phyloP scores from a whole-genome alignment of 2,329 filamentous ascomycete genomes.

The Claviceps capensis region DNA sequence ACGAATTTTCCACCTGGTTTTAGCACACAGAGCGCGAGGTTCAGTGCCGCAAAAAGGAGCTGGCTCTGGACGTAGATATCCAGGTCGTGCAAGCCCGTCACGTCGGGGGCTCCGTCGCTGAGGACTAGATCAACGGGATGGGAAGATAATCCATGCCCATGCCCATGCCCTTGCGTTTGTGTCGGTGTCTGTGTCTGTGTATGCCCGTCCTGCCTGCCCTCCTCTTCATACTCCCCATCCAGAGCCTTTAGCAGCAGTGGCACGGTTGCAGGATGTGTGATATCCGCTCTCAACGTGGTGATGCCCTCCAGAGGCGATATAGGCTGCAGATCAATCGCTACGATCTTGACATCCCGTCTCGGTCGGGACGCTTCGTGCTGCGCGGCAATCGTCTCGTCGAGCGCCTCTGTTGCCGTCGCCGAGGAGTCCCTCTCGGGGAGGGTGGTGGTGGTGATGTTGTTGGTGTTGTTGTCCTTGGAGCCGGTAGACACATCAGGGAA shows the following conservation, averaged over 20 bases:
- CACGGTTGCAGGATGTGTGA: slow-evolving; percentile 91
- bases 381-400: background rate
- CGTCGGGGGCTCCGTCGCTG: slow-evolving; percentile 89
- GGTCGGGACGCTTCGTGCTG: slow-evolving; percentile 19
- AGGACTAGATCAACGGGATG: slow-evolving; percentile 86
- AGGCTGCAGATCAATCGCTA: slow-evolving; percentile 88
- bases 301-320: slow-evolving; percentile 92
- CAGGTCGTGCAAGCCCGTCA: slow-evolving; percentile 90
- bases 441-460: too few species aligned
- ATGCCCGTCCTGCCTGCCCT: slow-evolving; percentile 12
- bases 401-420: background rate
- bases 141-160: slow-evolving; percentile 27
- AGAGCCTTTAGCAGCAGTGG: slow-evolving; percentile 76
- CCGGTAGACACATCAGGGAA: slow-evolving; percentile 19
- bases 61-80: slow-evolving; percentile 98
- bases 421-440: background rate
- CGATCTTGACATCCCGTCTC: slow-evolving; percentile 72
- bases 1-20: slow-evolving; percentile 92
- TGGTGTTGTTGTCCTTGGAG: too few species aligned
- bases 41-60: slow-evolving; percentile 84
- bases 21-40: slow-evolving; percentile 83
- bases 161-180: background rate
- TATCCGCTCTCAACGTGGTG: slow-evolving; percentile 83
- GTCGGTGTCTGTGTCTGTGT: slow-evolving; percentile 22
- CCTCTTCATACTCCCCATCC: slow-evolving; percentile 51